phyloP scores from a whole-genome alignment of 2,329 filamentous ascomycete genomes.

The Phyllosticta citrichinensis region DNA sequence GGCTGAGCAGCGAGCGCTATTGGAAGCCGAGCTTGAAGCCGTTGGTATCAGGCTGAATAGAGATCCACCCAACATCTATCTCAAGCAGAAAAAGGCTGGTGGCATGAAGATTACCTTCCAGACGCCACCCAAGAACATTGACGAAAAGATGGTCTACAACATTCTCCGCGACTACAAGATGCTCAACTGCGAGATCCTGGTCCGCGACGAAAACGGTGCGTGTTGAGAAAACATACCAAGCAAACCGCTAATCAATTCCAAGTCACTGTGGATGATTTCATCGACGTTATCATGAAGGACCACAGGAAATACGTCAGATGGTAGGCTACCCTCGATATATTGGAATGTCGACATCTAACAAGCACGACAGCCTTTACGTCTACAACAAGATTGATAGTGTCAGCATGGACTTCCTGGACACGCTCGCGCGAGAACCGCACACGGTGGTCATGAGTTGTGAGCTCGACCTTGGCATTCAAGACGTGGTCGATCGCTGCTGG shows the following conservation, averaged over 20 bases:
- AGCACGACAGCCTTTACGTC: conserved; percentile 63
- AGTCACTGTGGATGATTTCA: conserved; percentile 95
- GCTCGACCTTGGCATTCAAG: conserved; percentile 81
- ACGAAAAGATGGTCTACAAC: conserved; percentile 98
- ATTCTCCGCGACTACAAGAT: conserved; percentile 98
- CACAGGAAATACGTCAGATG: conserved; percentile 93
- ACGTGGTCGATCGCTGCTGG: conserved; percentile 94
- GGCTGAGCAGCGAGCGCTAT: conserved; percentile 77
- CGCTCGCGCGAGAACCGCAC: conserved; percentile 81
- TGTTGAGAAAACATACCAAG: neutral
- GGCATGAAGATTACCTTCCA: conserved; percentile 99
- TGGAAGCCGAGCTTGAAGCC: conserved; percentile 88
- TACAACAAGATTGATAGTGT: conserved; percentile 99
- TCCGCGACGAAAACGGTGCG: conserved; percentile 76
- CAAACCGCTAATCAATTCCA: conserved; percentile 3
- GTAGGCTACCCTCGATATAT: neutral
- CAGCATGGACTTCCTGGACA: conserved; percentile 85
- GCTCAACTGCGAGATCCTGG: conserved; percentile 89
- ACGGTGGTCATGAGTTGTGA: conserved; percentile 98
- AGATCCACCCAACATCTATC: conserved; percentile 92
- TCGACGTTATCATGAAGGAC: conserved; percentile 99
- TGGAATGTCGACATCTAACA: neutral
- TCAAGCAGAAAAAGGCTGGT: conserved; percentile 90
- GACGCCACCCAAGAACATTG: conserved; percentile 74
- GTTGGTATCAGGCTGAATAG: conserved; percentile 91